phyloP scores from a whole-genome alignment of 2,329 filamentous ascomycete species.

The Dothistroma pini region DNA sequence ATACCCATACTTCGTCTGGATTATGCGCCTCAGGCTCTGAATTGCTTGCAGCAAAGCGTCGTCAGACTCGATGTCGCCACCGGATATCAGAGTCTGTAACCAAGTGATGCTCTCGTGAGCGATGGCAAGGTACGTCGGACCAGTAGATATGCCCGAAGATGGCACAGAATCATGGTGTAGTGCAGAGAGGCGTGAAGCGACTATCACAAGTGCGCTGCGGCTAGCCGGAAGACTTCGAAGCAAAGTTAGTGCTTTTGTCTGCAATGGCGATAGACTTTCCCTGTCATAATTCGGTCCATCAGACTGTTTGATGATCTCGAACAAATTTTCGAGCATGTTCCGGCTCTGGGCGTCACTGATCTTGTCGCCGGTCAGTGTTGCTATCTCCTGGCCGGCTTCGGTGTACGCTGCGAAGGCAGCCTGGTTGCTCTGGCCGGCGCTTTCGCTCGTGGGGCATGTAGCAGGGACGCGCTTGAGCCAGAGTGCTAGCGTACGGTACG shows the following conservation, averaged over 20 bases:
- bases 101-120: conserved; percentile 77
- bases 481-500: conserved; percentile 29
- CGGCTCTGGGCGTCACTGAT: conserved; percentile 61
- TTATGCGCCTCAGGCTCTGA: conserved; percentile 63
- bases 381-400: conserved; percentile 69
- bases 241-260: conserved; percentile 64
- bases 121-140: conserved; percentile 83
- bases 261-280: conserved; percentile 69
- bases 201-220: conserved; percentile 59
- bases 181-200: conserved; percentile 67
- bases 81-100: conserved; percentile 58
- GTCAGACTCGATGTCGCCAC: conserved; percentile 59
- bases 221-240: conserved; percentile 66
- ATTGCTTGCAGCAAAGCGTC: conserved; percentile 65
- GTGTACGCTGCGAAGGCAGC: conserved; percentile 84
- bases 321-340: conserved; percentile 68
- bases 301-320: conserved; percentile 67
- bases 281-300: conserved; percentile 67
- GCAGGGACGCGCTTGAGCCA: conserved; percentile 33
- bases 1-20: conserved; percentile 78
- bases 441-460: conserved; percentile 12
- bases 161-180: conserved; percentile 57
- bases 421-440: conserved; percentile 55
- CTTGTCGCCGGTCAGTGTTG: conserved; percentile 65
- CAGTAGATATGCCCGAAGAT: conserved; percentile 34